Evolutionary conservation across 2,329 filamentous ascomycete species (phyloP).

Genomic region (Thielaviopsis ethacetica): DNA sequence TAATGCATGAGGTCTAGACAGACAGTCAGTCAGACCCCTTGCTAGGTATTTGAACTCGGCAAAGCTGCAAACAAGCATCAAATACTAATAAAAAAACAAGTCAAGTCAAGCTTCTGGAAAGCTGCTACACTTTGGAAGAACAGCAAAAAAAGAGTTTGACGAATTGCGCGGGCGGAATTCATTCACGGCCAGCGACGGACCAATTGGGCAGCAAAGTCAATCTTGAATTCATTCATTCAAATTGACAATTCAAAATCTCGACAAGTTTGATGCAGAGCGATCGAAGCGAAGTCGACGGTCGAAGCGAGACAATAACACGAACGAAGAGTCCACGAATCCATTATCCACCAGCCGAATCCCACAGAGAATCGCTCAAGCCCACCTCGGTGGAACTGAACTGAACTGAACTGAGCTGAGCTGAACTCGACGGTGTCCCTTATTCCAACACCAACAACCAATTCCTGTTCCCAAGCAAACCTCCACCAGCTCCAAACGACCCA

Average conservation of each 20-base stretch:
- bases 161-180: neutral
- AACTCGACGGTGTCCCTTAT: too few species aligned
- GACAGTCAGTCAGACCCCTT: too few species aligned
- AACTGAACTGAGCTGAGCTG: too few species aligned
- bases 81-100: neutral
- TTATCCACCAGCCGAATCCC: neutral
- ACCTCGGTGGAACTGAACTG: too few species aligned
- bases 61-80: neutral
- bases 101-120: neutral
- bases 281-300: neutral
- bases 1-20: too few species aligned
- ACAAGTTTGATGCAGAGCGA: neutral
- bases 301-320: neutral
- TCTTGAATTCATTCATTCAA: too few species aligned
- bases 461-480: constrained; percentile 16
- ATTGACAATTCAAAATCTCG: too few species aligned
- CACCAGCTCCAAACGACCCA: constrained; percentile 51
- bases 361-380: too few species aligned
- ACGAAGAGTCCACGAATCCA: neutral
- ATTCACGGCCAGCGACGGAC: neutral
- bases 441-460: neutral
- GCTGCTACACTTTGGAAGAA: neutral
- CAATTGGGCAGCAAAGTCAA: neutral
- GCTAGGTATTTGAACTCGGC: neutral
- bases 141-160: neutral